A percentile compares a stretch with the other conserved stretches of the same genome.
Conservation (phyloP, 345 rosid genomes). For the Lepidium aucheri region DNA sequence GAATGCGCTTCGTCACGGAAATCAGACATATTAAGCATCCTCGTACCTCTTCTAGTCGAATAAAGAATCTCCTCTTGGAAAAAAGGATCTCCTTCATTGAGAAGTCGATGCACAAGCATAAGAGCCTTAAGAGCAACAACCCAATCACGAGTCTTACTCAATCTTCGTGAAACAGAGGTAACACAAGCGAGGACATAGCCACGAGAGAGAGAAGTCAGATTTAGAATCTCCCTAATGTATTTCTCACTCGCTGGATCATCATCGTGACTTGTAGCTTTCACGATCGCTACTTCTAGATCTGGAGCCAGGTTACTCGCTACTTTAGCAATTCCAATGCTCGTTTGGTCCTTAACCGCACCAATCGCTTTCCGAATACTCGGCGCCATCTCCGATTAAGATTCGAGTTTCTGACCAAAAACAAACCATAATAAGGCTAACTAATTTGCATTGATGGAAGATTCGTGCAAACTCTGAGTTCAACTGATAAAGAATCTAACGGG, state of each 20-base stretch:
- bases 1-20: constrained; percentile 94
- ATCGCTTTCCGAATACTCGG: constrained; percentile 85
- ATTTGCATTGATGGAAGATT: neutral
- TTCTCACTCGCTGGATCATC: constrained; percentile 87
- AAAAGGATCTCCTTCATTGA: constrained; percentile 56
- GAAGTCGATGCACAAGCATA: constrained; percentile 60
- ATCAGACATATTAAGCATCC: constrained; percentile 75
- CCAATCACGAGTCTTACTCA: constrained; percentile 88
- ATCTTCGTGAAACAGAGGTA: constrained; percentile 55
- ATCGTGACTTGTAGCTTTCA: constrained; percentile 91
- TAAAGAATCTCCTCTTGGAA: constrained; percentile 70
- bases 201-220: constrained; percentile 45
- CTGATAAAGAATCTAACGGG: neutral
- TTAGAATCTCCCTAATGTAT: constrained; percentile 60
- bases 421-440: neutral
- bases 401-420: neutral
- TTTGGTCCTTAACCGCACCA: constrained; percentile 29
- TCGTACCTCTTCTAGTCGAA: constrained; percentile 63
- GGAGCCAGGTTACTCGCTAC: constrained; percentile 92
- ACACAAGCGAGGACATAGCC: constrained; percentile 75
- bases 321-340: constrained; percentile 79
- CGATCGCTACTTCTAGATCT: constrained; percentile 87
- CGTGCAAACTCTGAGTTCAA: neutral
- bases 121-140: constrained; percentile 79
- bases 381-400: constrained; percentile 41